Percentiles rank a stretch among this genome's conserved stretches.
Conservation (phyloP, 2,329 filamentous ascomycete genomes). For the Hymenoscyphus linearis region DNA sequence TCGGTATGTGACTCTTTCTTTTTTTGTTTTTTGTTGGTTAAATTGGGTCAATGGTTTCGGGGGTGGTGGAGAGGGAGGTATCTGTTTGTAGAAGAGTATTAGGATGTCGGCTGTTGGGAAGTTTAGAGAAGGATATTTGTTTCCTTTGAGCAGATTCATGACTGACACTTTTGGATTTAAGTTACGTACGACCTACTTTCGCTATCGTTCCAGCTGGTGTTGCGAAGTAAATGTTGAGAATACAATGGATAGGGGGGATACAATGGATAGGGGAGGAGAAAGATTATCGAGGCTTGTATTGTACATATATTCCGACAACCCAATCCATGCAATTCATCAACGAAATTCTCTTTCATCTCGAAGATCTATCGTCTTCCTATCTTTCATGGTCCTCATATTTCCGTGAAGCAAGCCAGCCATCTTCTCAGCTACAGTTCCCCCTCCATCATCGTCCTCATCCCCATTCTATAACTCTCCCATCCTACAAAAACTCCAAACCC, state of each 20-base stretch:
- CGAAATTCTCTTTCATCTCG: neutral
- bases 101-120: too few species aligned
- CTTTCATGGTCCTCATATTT: too few species aligned
- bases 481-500: too few species aligned
- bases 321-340: neutral
- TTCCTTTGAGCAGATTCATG: too few species aligned
- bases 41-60: neutral
- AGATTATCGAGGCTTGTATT: neutral
- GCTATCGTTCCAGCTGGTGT: constrained; percentile 56
- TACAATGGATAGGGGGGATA: neutral
- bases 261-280: neutral
- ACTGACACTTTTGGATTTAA: constrained; percentile 34
- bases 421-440: too few species aligned
- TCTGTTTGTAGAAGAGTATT: too few species aligned
- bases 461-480: too few species aligned
- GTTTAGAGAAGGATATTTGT: too few species aligned
- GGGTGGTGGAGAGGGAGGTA: neutral
- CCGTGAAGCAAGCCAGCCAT: neutral
- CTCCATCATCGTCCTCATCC: too few species aligned
- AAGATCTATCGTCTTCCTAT: neutral
- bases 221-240: constrained; percentile 18
- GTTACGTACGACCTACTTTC: constrained; percentile 78
- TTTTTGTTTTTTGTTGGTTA: constrained; percentile 3
- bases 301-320: constrained; percentile 1
- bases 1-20: constrained; percentile 51